Percentiles rank a stretch among this genome's conserved stretches.
These are phyloP conservation scores for Amphichorda felina DNA, from an alignment of 2,329 filamentous ascomycete species.

Conservation along the genomic window DNA sequence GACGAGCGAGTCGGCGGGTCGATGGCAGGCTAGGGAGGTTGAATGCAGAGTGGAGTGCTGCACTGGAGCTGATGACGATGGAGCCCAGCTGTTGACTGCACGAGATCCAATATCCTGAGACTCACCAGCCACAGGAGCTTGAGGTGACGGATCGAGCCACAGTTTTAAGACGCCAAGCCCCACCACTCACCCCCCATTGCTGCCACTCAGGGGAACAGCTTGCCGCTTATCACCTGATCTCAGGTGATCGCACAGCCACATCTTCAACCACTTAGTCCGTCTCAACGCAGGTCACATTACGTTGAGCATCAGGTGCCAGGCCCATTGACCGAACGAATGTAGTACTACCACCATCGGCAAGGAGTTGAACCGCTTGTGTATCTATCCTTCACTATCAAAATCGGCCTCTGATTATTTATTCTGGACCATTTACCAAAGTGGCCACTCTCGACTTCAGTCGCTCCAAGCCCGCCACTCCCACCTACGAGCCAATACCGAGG, in stretches of 20 bases:
- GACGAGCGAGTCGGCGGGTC: not conserved
- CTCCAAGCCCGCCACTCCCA: no score
- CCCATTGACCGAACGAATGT: no score
- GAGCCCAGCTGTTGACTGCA: slow-evolving; percentile 1
- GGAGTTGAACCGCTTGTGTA: not conserved
- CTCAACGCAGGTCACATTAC: no score
- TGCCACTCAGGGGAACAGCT: not conserved
- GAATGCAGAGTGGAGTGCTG: slow-evolving; percentile 1
- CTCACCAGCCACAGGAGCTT: slow-evolving; percentile 2
- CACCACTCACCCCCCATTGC: not conserved
- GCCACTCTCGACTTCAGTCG: no score
- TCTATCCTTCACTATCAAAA: not conserved
- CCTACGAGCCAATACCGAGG: no score
- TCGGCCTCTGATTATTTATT: no score
- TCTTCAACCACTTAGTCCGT: no score
- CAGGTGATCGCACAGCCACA: no score
- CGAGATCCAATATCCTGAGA: not conserved
- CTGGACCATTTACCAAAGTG: no score
- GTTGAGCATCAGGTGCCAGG: no score
- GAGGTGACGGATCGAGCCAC: not conserved
- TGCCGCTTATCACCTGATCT: not conserved
- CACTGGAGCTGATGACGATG: slow-evolving; percentile 4
- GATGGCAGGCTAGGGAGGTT: not conserved
- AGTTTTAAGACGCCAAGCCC: not conserved
- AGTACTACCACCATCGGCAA: no score